Evolutionary conservation across 805 yeast genomes (phyloP), one percentile per base, ranked within the genome.

Genomic region (Komagataella kurtzmanii): DNA sequence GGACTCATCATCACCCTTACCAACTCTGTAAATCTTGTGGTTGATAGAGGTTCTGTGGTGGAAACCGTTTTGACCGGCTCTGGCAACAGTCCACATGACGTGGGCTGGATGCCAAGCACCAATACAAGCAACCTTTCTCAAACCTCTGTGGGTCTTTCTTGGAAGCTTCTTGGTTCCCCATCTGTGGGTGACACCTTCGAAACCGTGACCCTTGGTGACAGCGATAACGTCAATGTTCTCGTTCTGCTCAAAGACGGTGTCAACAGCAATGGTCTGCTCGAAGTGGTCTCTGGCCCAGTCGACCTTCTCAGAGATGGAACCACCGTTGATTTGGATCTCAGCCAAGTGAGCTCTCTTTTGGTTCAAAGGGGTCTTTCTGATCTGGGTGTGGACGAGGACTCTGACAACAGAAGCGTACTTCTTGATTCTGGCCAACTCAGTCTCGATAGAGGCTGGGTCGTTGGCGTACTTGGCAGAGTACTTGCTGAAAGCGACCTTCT

Each of bases 41-140:
- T 93, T 95, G 76, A 91, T 86, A 63, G 99, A 93, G 70, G 99
- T 93, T 86, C 99, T 91, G 93, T 89, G 96, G 80, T 93, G 99
- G 96, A 86, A 93, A 88, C 99, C 99, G 81, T 84, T 88, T 83
- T 93, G 99, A 91, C 99, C 99, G 71, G 99, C 97, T 79, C 99
- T 88, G 69, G 99, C 98, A 77, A 93, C 99, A 71, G 98, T 88
- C 96, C 96, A 91, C 77, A 83, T 80, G 74, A 93, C 99, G 83
- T 89, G 96, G 81, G 96, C 85, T 76, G 99, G 99, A 82, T 93
- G 99, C 99, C 99, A 93, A 73, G 99, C 97, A 85, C 99, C 99
- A 71, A 93, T 93, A 88, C 99, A 93, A 72, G 99, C 99, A 79
- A 93, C 99, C 88, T 93, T 93, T 85, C 99, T 89, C 75, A 91